Percentiles rank a stretch among this genome's conserved stretches.
phyloP scores from a whole-genome alignment of 768 basidiomycete genomes.

The Fistulinella prunicolor region DNA sequence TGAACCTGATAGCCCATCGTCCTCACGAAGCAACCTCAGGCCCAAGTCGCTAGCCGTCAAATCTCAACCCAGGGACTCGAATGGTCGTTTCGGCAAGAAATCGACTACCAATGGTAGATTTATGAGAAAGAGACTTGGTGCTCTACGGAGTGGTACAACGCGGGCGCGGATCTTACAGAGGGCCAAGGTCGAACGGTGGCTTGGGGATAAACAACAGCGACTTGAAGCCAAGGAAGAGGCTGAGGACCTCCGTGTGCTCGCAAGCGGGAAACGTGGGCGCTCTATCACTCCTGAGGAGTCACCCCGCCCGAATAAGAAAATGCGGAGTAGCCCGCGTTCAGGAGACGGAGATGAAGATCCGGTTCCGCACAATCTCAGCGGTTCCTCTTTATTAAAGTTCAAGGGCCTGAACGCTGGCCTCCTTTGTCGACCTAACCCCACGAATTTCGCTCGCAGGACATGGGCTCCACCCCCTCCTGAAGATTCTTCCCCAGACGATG shows the following conservation, averaged over 20 bases:
- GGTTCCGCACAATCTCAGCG: constrained; percentile 25
- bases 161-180: constrained; percentile 42
- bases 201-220: constrained; percentile 26
- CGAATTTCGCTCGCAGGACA: constrained; percentile 54
- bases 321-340: constrained; percentile 17
- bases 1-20: constrained; percentile 25
- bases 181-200: constrained; percentile 40
- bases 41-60: constrained; percentile 45
- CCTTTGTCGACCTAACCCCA: constrained; percentile 57
- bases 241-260: constrained; percentile 11
- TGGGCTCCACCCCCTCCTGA: constrained; percentile 46
- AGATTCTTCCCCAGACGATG: constrained; percentile 35
- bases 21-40: constrained; percentile 26
- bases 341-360: constrained; percentile 28
- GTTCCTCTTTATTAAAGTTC: constrained; percentile 27
- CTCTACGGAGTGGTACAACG: constrained; percentile 26
- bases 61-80: constrained; percentile 57
- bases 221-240: constrained; percentile 12
- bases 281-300: constrained; percentile 22
- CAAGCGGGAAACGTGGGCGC: constrained; percentile 25
- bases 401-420: constrained; percentile 43
- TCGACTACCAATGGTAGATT: constrained; percentile 44
- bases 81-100: constrained; percentile 70
- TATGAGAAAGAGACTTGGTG: constrained; percentile 34
- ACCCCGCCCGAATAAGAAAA: constrained; percentile 27